A percentile compares a stretch with the other conserved stretches of the same genome.
phyloP scores from a whole-genome alignment of 1,139 yeast genomes.

The Taphrina betulina region DNA sequence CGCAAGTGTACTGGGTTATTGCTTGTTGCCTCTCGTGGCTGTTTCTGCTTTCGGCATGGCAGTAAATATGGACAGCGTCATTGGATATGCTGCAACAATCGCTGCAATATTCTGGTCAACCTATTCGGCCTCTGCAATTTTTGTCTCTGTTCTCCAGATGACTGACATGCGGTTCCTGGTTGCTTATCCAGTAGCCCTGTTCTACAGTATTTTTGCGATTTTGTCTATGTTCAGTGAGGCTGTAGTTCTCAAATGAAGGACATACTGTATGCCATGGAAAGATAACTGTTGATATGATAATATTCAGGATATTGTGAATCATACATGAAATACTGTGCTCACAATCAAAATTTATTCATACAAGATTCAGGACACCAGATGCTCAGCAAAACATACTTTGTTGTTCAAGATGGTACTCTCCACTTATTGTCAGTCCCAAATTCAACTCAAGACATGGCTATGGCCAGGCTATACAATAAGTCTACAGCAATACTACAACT shows the following conservation, averaged over 20 bases:
- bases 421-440: too few species aligned
- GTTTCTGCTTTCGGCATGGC: constrained; percentile 74
- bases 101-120: constrained; percentile 91
- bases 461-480: too few species aligned
- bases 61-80: constrained; percentile 54
- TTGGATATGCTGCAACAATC: constrained; percentile 71
- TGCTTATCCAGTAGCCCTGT: constrained; percentile 90
- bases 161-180: constrained; percentile 84
- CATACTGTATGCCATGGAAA: too few species aligned
- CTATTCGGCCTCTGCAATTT: constrained; percentile 87
- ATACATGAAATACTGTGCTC: too few species aligned
- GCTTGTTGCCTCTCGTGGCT: constrained; percentile 83
- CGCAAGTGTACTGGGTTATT: constrained; percentile 91
- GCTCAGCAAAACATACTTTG: too few species aligned
- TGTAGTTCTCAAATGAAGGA: constrained; percentile 9
- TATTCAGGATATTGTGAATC: too few species aligned
- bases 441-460: too few species aligned
- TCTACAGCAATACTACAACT: too few species aligned
- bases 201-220: constrained; percentile 89
- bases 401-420: too few species aligned
- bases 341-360: too few species aligned
- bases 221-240: constrained; percentile 71
- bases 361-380: too few species aligned
- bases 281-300: too few species aligned
- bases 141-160: constrained; percentile 78